Percentiles rank a stretch among this genome's conserved stretches.
phyloP scores from a whole-genome alignment of 306 rosid species.

The Vigna nakashimae region DNA sequence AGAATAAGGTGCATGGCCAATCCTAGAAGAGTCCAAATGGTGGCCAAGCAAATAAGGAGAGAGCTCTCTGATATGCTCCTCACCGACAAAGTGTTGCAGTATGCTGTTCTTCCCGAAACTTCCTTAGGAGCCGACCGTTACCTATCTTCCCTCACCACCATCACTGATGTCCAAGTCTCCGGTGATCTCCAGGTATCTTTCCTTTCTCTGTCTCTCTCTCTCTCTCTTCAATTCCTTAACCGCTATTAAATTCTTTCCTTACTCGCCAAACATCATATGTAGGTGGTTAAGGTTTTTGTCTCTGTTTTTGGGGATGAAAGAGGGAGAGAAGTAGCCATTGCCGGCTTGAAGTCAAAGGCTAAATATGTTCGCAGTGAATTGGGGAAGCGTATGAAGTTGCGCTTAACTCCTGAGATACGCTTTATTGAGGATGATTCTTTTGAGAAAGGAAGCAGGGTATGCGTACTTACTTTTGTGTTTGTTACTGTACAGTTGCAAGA shows the following conservation, averaged over 20 bases:
- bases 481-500: too few relatives aligned
- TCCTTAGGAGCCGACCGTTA: constrained; percentile 87
- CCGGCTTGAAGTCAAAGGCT: constrained; percentile 90
- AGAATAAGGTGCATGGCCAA: constrained; percentile 82
- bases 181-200: constrained; percentile 75
- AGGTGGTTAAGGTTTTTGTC: constrained; percentile 91
- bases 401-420: constrained; percentile 90
- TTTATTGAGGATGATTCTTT: constrained; percentile 88
- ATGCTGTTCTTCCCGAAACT: constrained; percentile 85
- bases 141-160: constrained; percentile 90
- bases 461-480: neutral
- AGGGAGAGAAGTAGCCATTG: constrained; percentile 90
- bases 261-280: neutral
- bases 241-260: neutral
- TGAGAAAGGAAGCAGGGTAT: constrained; percentile 95
- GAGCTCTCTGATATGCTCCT: constrained; percentile 93
- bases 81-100: constrained; percentile 78
- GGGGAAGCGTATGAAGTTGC: constrained; percentile 90
- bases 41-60: constrained; percentile 86
- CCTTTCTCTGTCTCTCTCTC: neutral
- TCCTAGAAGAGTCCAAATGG: constrained; percentile 92
- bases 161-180: constrained; percentile 87
- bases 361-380: constrained; percentile 83
- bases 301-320: constrained; percentile 95
- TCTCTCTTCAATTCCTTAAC: neutral